phyloP scores from a whole-genome alignment of 2,329 filamentous ascomycete species.

The Drechslerella stenobrocha region DNA sequence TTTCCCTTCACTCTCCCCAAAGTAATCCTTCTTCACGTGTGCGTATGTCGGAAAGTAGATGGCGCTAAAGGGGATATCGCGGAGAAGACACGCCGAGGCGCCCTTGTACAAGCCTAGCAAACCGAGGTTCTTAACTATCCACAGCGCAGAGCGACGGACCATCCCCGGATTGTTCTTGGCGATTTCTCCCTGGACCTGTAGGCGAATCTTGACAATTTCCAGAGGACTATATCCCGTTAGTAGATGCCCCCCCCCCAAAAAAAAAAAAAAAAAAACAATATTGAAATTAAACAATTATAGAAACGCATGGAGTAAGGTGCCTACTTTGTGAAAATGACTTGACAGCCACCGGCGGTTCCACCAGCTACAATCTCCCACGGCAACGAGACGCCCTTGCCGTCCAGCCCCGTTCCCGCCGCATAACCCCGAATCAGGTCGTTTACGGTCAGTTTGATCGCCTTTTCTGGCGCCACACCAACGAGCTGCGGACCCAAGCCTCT shows the following conservation, averaged over 20 bases:
- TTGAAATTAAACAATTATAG: neutral
- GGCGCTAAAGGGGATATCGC: slow-evolving; percentile 95
- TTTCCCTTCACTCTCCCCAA: slow-evolving; percentile 79
- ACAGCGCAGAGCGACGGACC: slow-evolving; percentile 89
- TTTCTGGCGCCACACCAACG: slow-evolving; percentile 96
- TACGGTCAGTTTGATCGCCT: slow-evolving; percentile 98
- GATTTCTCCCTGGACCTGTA: slow-evolving; percentile 95
- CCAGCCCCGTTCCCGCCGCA: slow-evolving; percentile 64
- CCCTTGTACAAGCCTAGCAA: slow-evolving; percentile 95
- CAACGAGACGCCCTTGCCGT: slow-evolving; percentile 63
- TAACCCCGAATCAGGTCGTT: slow-evolving; percentile 85
- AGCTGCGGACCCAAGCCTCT: slow-evolving; percentile 93
- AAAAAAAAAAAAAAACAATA: slow-evolving; percentile 22
- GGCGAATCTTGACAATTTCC: slow-evolving; percentile 98
- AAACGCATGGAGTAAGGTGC: slow-evolving; percentile 55
- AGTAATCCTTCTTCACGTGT: slow-evolving; percentile 90
- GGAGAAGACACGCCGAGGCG: slow-evolving; percentile 87
- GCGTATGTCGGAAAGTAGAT: slow-evolving; percentile 99
- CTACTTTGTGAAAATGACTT: slow-evolving; percentile 70
- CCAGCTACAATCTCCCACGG: slow-evolving; percentile 79
- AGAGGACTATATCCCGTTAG: slow-evolving; percentile 73
- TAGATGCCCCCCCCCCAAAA: too few species aligned
- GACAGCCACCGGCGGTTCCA: slow-evolving; percentile 85
- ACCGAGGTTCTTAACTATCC: slow-evolving; percentile 95
- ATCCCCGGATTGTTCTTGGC: slow-evolving; percentile 77